phyloP scores from a whole-genome alignment of 805 yeast species.

The Teunomyces pallodes region DNA sequence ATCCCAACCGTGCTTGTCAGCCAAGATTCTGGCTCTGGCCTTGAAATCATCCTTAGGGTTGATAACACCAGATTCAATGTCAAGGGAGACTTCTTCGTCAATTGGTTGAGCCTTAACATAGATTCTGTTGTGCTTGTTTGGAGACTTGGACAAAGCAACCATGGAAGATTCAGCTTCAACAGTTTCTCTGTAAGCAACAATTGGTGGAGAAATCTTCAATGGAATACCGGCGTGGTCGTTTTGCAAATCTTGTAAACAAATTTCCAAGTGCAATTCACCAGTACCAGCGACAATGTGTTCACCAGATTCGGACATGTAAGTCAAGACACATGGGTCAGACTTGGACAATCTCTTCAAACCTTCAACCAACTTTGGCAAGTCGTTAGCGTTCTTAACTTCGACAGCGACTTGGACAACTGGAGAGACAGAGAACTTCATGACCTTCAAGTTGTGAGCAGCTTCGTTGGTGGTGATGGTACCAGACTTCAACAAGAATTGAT shows the following conservation, averaged over 20 bases:
- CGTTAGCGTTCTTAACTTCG: conserved; percentile 99
- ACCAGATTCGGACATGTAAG: conserved; percentile 88
- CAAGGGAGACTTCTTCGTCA: conserved; percentile 86
- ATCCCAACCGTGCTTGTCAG: conserved; percentile 99
- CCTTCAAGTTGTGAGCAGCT: conserved; percentile 98
- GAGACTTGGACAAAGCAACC: conserved; percentile 97
- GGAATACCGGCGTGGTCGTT: conserved; percentile 99
- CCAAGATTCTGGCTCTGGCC: conserved; percentile 97
- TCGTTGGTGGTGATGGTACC: conserved; percentile 98
- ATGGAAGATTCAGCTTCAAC: conserved; percentile 91
- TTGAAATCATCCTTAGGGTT: conserved; percentile 97
- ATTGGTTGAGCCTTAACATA: conserved; percentile 96
- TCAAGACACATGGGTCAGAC: conserved; percentile 98
- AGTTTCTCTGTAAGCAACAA: conserved; percentile 98
- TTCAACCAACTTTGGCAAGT: conserved; percentile 98
- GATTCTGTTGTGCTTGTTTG: conserved; percentile 99
- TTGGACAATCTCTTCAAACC: conserved; percentile 99
- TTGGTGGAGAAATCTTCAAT: conserved; percentile 95
- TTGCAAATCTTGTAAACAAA: conserved; percentile 93
- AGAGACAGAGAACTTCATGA: conserved; percentile 99
- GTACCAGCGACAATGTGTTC: conserved; percentile 99
- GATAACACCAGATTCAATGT: conserved; percentile 90
- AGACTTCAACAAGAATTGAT: conserved; percentile 98
- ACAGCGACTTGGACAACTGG: conserved; percentile 99
- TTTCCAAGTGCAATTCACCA: conserved; percentile 99